phyloP scores from a whole-genome alignment of 2,329 filamentous ascomycete genomes.

The Cytospora schulzeri region DNA sequence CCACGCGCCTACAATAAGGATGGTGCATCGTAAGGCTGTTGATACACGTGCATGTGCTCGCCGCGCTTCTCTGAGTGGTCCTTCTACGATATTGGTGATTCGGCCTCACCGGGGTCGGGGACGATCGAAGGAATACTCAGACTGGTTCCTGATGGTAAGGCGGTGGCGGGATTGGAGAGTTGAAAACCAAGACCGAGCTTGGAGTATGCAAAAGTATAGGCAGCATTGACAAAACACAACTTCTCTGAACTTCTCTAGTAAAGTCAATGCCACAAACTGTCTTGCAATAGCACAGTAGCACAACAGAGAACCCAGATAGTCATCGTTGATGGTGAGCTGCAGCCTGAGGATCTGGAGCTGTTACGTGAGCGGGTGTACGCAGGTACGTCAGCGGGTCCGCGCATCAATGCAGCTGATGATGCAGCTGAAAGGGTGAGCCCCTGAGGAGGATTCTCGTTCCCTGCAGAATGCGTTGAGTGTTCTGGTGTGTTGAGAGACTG shows the following conservation, averaged over 20 bases:
- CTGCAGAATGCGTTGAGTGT: not conserved
- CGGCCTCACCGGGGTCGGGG: no score
- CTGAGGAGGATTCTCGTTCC: not conserved
- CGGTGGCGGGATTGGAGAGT: not conserved
- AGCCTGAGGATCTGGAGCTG: not conserved
- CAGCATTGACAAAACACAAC: not conserved
- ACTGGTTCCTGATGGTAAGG: not conserved
- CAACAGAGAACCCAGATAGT: not conserved
- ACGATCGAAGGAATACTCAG: no score
- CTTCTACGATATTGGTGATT: no score
- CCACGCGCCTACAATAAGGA: not conserved
- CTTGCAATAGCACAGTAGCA: not conserved
- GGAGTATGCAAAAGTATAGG: not conserved
- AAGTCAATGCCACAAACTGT: not conserved
- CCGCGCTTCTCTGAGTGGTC: no score
- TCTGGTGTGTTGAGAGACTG: not conserved
- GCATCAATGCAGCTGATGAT: not conserved
- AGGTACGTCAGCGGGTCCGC: not conserved
- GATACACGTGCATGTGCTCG: not conserved
- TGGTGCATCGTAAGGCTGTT: not conserved
- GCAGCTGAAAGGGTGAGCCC: slow-evolving; percentile 1
- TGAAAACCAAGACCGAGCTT: not conserved
- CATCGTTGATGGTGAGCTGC: not conserved
- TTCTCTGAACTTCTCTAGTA: not conserved
- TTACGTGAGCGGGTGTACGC: not conserved